These are phyloP conservation scores for Trametes gibbosa DNA, from an alignment of 768 basidiomycete species.

Conservation along the genomic window DNA sequence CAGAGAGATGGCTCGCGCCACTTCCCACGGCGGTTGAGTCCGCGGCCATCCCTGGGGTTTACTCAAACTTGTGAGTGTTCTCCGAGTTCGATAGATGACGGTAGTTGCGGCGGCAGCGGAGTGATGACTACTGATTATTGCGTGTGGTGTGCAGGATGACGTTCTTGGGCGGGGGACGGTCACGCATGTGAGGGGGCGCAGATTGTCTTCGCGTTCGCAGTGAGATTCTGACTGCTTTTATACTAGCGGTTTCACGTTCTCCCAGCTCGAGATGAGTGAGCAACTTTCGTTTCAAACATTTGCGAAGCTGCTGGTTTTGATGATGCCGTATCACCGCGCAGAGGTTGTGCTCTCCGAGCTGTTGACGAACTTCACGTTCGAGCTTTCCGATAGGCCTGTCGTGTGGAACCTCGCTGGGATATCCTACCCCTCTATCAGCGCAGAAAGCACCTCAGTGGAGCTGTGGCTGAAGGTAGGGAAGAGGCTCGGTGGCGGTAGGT, in stretches of 20 bases:
- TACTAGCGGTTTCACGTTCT: slow-evolving; percentile 1
- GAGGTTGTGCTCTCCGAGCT: slow-evolving; percentile 4
- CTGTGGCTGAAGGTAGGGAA: neutral
- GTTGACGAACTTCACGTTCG: slow-evolving; percentile 2
- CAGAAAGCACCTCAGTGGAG: neutral
- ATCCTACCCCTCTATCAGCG: neutral
- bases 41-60: slow-evolving; percentile 24
- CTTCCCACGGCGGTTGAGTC: slow-evolving; percentile 19
- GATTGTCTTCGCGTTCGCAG: neutral
- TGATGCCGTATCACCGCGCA: neutral
- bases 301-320: neutral
- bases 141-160: slow-evolving; percentile 6
- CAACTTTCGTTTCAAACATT: neutral
- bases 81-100: neutral
- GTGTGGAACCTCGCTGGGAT: slow-evolving; percentile 2
- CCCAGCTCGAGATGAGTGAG: slow-evolving; percentile 9
- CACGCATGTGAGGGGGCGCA: slow-evolving; percentile 1
- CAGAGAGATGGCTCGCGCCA: slow-evolving; percentile 57
- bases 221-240: neutral
- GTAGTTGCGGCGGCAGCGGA: neutral
- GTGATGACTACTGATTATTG: neutral
- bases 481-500: too few relatives aligned
- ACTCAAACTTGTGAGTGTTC: slow-evolving; percentile 21
- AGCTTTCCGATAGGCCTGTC: slow-evolving; percentile 1
- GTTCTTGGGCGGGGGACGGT: neutral